Base-by-base conservation (phyloP, 257 asterid species). In the Gentiana dahurica region DNA sequence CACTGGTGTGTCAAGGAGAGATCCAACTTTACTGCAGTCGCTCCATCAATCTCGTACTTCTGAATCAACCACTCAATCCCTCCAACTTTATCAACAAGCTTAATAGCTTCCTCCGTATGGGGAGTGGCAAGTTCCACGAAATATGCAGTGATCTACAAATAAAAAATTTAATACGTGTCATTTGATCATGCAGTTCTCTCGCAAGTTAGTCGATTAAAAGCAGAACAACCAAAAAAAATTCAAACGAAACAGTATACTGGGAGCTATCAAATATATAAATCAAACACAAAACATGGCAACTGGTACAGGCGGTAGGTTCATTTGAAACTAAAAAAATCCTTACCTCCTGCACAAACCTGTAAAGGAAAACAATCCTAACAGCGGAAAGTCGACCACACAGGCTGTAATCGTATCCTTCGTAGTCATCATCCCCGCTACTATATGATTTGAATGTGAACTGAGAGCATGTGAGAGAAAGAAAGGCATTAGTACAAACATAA, bases 81-180 rank as follows among this genome's bases (percentile, higher is more conserved):
- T 68, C 97, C 96, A 8, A 92, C 97, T 75, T 92, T 92, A 78
- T 92, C 98, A 63, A 92, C 95, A 65, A 92, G 85, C 66, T 85
- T 74, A 62, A 92, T 83, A 59, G 90, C 98, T 78, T 92, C 98
- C 75, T 88, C 98, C 35, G 98, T 77, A 69, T 74, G 90, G 41
- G 98, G 98, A 53, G 98, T 75, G 60, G 98, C 98, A 75, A 92
- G 95, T 75, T 79, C 98, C 95, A 92, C 81, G 61, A 92, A 87
- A 69, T 92, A 92, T 13, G 97, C 90, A 67, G 88, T 81, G 68
- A 92, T 81, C 98, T 92, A 80, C 65, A 70, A 47, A 68, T 67
- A 36, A 44, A 2, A 41, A 41, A 41, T 41, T 10, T 41, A 1
- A 2, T 41, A 41, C 6, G 6, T 41, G 9, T 5, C 46, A 74